Evolutionary conservation across 257 asterid genomes (phyloP).

Genomic region (Gardenia jasminoides): DNA sequence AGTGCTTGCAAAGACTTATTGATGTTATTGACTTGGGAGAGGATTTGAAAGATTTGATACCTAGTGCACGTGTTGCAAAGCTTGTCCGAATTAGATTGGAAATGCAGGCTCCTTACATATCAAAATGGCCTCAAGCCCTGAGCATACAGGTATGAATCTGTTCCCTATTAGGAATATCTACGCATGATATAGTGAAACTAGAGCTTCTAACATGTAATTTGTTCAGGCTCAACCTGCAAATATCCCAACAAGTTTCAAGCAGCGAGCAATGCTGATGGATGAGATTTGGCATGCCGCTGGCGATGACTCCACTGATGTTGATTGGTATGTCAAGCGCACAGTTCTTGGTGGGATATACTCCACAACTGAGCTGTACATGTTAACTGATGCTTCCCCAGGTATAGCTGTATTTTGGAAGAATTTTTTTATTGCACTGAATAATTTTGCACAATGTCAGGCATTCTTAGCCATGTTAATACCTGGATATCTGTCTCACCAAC

Average conservation of each 20-base stretch:
- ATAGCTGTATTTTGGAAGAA: background rate
- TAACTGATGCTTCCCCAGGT: constrained; percentile 92
- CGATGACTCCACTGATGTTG: constrained; percentile 61
- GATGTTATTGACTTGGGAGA: constrained; percentile 59
- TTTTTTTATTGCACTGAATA: background rate
- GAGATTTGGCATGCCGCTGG: constrained; percentile 95
- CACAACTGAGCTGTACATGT: constrained; percentile 83
- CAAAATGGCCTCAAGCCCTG: constrained; percentile 97
- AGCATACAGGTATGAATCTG: constrained; percentile 68
- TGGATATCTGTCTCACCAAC: background rate
- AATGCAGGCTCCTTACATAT: constrained; percentile 90
- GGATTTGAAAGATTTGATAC: constrained; percentile 60
- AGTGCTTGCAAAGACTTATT: constrained; percentile 77
- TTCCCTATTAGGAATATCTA: background rate
- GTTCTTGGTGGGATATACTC: constrained; percentile 91
- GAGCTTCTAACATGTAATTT: background rate
- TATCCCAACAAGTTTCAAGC: constrained; percentile 81
- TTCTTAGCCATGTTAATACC: background rate
- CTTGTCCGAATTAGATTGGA: constrained; percentile 81
- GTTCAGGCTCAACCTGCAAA: constrained; percentile 77
- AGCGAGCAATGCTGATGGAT: constrained; percentile 88
- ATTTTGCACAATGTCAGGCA: background rate
- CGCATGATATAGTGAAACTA: background rate
- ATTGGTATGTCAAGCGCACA: constrained; percentile 85
- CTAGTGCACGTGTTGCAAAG: constrained; percentile 70